Conservation (phyloP, 352 stramenopile genomes). For the Phytopythium delawarense region DNA sequence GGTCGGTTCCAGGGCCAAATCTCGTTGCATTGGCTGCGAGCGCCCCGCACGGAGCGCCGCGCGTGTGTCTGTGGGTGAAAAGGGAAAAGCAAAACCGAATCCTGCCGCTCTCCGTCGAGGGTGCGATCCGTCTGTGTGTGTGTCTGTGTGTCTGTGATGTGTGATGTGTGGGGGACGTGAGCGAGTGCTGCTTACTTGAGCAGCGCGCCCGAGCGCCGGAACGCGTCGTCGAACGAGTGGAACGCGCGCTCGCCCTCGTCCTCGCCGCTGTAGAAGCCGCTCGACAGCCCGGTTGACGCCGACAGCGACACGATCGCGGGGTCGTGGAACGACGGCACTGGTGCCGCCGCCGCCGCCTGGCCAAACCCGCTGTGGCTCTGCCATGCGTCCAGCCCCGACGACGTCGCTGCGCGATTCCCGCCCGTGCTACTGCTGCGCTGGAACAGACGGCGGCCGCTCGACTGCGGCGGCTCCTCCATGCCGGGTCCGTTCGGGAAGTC, state of each 20-base stretch:
- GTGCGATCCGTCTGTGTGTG: constrained; percentile 17
- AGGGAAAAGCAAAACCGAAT: constrained; percentile 7
- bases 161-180: constrained; percentile 9
- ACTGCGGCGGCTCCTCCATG: constrained; percentile 8
- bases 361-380: constrained; percentile 8
- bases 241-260: constrained; percentile 23
- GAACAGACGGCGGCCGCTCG: constrained; percentile 29
- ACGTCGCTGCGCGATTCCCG: neutral
- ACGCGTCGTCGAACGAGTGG: constrained; percentile 35
- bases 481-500: constrained; percentile 39
- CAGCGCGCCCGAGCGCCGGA: constrained; percentile 36
- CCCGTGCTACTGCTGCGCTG: constrained; percentile 31
- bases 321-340: constrained; percentile 39
- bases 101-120: neutral
- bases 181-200: constrained; percentile 15
- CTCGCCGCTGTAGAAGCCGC: constrained; percentile 31
- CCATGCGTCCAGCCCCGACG: constrained; percentile 6
- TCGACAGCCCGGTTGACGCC: constrained; percentile 22
- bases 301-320: constrained; percentile 40
- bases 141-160: constrained; percentile 15
- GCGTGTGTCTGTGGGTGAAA: constrained; percentile 3
- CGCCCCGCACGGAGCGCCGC: neutral
- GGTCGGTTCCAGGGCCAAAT: constrained; percentile 2
- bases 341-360: constrained; percentile 20
- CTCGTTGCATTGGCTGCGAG: constrained; percentile 9